Base-by-base conservation (phyloP, 805 yeast species). In the Kazachstania psychrophila region DNA sequence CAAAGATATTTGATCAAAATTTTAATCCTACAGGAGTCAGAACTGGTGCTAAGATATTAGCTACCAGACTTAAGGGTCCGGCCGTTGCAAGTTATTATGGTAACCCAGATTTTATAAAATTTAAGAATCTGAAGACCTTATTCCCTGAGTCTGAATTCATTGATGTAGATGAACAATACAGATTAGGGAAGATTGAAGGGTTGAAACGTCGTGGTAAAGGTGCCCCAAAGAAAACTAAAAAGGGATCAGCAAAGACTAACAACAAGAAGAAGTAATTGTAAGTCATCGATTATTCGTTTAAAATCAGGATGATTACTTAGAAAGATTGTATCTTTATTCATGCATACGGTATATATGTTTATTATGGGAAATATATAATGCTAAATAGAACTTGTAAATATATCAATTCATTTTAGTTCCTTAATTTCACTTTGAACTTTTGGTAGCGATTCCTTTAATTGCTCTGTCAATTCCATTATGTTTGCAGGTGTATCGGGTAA, bases 141-240 rank as follows among this genome's bases (percentile, higher is more conserved):
- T 77, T 48, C 46, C 73, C 74, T 3, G 61, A 59, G 24, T 55
- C 64, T 41, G 64, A 66, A 36, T 70, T 83, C 45, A 68, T 70
- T 5, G 80, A 81, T 47, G 81, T 79, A 37, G 75, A 73, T 42
- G 94, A 83, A 56, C 73, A 69, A 29, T 77, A 79, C 60, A 70
- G 94, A 60, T 52, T 79, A 43, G 70, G 66, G 41, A 76, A 76
- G 74, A 77, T 75, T 16, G 75, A 64, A 40, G 66, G 66, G 39
- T 70, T 84, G 61, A 82, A 77, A 68, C 78, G 81, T 72, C 81
- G 92, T 74, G 88, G 85, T 61, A 83, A 83, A 62, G 88, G 89
- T 60, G 86, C 92, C 10, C 94, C 92, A 49, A 74, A 78, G 68
- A 83, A 83, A 69, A 74, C 71, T 63, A 72, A 69, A 49, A 72